phyloP scores from a whole-genome alignment of 768 basidiomycete genomes.

The Termitomyces titanicus region DNA sequence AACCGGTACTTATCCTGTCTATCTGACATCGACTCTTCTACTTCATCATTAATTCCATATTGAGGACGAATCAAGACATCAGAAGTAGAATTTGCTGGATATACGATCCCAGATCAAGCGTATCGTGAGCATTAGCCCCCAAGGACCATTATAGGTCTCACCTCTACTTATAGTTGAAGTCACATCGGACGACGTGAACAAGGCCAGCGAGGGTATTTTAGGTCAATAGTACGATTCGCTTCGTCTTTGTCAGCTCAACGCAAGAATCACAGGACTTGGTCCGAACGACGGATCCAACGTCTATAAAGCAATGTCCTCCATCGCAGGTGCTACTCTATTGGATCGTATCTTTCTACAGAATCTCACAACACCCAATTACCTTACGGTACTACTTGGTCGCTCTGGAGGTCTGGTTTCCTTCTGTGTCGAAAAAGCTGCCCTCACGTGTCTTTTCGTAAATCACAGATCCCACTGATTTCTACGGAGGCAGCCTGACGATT shows the following conservation, averaged over 20 bases:
- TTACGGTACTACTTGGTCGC: constrained; percentile 65
- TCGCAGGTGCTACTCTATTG: constrained; percentile 49
- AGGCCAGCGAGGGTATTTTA: constrained; percentile 28
- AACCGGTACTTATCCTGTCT: constrained; percentile 32
- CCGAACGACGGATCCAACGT: constrained; percentile 55
- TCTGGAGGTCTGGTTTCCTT: constrained; percentile 28
- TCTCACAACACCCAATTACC: constrained; percentile 50
- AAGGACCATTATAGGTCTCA: neutral
- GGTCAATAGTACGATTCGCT: constrained; percentile 10
- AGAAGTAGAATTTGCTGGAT: constrained; percentile 39
- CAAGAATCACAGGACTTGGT: constrained; percentile 56
- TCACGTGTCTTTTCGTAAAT: neutral
- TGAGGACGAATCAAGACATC: constrained; percentile 46
- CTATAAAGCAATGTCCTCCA: constrained; percentile 26
- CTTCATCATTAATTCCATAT: neutral
- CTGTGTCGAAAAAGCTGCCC: neutral
- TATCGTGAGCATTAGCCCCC: constrained; percentile 36
- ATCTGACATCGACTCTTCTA: neutral
- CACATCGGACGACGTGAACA: constrained; percentile 24
- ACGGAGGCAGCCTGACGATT: constrained; percentile 60
- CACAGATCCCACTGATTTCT: neutral
- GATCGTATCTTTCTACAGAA: constrained; percentile 66
- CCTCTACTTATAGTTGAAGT: constrained; percentile 34
- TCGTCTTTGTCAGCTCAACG: neutral
- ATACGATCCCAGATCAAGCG: constrained; percentile 41